Base-by-base conservation (phyloP, 805 yeast species). In the Saccharomycopsis fibuligera region DNA sequence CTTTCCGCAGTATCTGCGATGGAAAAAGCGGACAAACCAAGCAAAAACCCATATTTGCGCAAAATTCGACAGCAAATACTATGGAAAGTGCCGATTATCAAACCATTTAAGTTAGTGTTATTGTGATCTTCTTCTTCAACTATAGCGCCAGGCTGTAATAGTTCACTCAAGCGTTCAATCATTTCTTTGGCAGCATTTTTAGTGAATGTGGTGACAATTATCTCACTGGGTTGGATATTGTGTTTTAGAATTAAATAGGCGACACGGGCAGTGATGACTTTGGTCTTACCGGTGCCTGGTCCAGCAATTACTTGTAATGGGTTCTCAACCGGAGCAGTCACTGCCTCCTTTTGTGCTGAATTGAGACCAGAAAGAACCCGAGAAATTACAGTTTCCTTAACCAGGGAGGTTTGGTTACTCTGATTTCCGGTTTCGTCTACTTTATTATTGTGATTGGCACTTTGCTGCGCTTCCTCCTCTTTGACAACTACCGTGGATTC, bases 171-270 rank as follows among this genome's bases (percentile, higher is more conserved):
- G 37, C 98, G 69, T 29, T 78, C 83, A 10, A 69, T 65, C 86
- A 91, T 82, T 65, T 91, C 98, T 45, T 71, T 75, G 1, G 97
- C 95, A 0, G 99, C 98, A 58, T 85, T 86, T 57, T 86, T 86
- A 10, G 98, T 91, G 67, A 91, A 91, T 0, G 98, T 90, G 4
- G 96, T 87, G 19, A 90, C 93, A 1, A 91, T 75, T 17, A 93
- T 73, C 41, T 74, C 66, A 30, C 71, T 68, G 0, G 97, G 90
- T 1, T 69, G 68, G 0, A 86, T 62, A 1, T 71, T 64, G 31
- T 75, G 69, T 6, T 73, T 62, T 2, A 76, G 51, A 5, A 90
- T 56, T 25, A 90, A 66, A 58, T 80, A 76, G 0, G 90, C 90
- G 8, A 90, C 93, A 40, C 96, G 69, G 1, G 88, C 73, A 0